Evolutionary conservation across 2,329 filamentous ascomycete genomes (phyloP), one percentile per base, ranked within the genome.

Genomic region (Spiromastix sp.): DNA sequence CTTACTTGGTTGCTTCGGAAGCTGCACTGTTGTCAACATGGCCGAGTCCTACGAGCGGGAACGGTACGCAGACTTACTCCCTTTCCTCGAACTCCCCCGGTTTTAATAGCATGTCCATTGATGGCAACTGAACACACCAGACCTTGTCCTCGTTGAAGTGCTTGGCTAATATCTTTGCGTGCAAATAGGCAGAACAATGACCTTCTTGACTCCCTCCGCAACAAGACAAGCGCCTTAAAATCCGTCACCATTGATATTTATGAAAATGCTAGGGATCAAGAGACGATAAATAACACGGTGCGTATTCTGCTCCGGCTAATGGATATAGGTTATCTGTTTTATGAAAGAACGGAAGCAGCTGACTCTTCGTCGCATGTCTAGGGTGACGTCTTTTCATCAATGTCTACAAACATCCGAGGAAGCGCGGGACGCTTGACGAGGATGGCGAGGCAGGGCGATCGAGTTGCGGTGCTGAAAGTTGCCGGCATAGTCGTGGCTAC

Each of bases 211-310:
- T 86, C 93, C 57, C 81, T 98, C 24, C 82, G 83, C 11, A 74
- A 77, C 46, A 98, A 98, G 66, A 87, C 96, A 37, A 84, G 84
- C 12, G 85, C 86, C 34, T 74, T 98, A 44, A 85, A 89, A 54
- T 84, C 83, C 60, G 85, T 98, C 33, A 98, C 91, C 27, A 77
- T 96, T 46, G 86, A 98, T 66, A 98, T 98, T 54, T 95, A 96
- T 71, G 87, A 96, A 64, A 86, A 91, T 57, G 91, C 91, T 32
- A 77, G 85, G 39, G 77, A 84, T 49, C 89, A 96, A 51, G 77
- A 82, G 46, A 75, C 93, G 44, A 83, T 98, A 47, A 85, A 98
- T 61, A 79, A 77, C 52, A 89, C 84, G 25, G 85, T 93, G 71
- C 39, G 76, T 64, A 46, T 16, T 34, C 30, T 27, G n/a, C n/a